Evolutionary conservation across 140 eudicot species (phyloP).

Genomic region (Stevia rebaudiana): DNA sequence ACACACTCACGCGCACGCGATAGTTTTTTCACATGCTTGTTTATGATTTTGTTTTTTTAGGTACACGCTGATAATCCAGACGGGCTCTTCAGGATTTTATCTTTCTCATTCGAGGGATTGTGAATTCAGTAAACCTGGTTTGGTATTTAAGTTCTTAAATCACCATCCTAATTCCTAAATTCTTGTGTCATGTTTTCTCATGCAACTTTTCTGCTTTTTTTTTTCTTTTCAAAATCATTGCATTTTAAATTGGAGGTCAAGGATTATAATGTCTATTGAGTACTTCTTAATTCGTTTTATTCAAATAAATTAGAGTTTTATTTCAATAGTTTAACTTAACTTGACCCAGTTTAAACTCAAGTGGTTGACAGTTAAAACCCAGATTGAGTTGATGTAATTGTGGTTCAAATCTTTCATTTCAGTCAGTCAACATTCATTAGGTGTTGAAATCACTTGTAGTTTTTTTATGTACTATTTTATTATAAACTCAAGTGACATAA

Average conservation of each 20-base stretch:
- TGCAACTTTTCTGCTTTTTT: background rate
- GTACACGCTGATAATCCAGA: slow-evolving; percentile 98
- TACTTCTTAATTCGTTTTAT: background rate
- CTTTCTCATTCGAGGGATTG: slow-evolving; percentile 70
- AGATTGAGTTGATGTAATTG: background rate
- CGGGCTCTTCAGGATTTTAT: slow-evolving; percentile 84
- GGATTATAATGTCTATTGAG: background rate
- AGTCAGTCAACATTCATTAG: no score
- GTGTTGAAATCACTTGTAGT: no score
- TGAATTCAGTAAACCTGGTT: slow-evolving; percentile 30
- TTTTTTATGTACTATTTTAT: no score
- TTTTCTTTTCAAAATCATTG: background rate
- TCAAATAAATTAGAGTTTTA: background rate
- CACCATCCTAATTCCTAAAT: background rate
- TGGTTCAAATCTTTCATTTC: no score
- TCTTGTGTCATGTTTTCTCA: slow-evolving; percentile 3
- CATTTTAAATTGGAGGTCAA: background rate
- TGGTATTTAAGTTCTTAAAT: background rate
- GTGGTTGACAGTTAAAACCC: background rate
- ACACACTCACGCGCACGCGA: background rate
- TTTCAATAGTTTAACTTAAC: background rate
- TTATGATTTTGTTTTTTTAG: slow-evolving; percentile 32
- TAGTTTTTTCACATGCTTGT: background rate
- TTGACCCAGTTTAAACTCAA: background rate
- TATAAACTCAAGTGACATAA: no score